Conservation (phyloP, 2,329 filamentous ascomycete species). For the Chrysosphaeria jannelii region DNA sequence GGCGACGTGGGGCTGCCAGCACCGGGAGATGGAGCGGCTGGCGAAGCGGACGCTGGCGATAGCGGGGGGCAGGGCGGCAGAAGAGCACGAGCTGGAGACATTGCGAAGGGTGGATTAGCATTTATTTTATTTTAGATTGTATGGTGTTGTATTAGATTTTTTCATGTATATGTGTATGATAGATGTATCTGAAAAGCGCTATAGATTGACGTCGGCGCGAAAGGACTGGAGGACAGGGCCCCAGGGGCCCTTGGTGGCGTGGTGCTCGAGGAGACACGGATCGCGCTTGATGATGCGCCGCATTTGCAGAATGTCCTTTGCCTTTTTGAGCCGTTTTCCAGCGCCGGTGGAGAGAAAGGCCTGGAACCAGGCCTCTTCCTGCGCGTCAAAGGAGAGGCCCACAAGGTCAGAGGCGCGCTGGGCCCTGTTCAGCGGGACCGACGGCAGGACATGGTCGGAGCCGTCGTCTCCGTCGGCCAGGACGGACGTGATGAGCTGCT, state of each 20-base stretch:
- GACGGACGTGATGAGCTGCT: constrained; percentile 29
- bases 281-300: constrained; percentile 38
- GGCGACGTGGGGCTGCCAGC: constrained; percentile 75
- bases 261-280: constrained; percentile 14
- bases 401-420: constrained; percentile 36
- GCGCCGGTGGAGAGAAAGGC: constrained; percentile 33
- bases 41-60: too few species aligned
- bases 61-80: too few species aligned
- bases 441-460: constrained; percentile 7
- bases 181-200: too few species aligned
- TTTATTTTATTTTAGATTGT: too few species aligned
- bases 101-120: too few species aligned
- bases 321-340: constrained; percentile 30
- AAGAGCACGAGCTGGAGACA: too few species aligned
- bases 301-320: constrained; percentile 46
- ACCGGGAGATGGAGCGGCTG: constrained; percentile 65
- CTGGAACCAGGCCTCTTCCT: constrained; percentile 48
- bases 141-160: too few species aligned
- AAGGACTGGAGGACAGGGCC: too few species aligned
- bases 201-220: too few species aligned
- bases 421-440: constrained; percentile 10
- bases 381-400: constrained; percentile 35
- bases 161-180: background rate
- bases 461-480: constrained; percentile 10
- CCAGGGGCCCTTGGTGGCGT: too few species aligned